A percentile compares a stretch with the other conserved stretches of the same genome.
Conservation (phyloP, 805 yeast genomes). For the Cyberlindnera maclurae region DNA sequence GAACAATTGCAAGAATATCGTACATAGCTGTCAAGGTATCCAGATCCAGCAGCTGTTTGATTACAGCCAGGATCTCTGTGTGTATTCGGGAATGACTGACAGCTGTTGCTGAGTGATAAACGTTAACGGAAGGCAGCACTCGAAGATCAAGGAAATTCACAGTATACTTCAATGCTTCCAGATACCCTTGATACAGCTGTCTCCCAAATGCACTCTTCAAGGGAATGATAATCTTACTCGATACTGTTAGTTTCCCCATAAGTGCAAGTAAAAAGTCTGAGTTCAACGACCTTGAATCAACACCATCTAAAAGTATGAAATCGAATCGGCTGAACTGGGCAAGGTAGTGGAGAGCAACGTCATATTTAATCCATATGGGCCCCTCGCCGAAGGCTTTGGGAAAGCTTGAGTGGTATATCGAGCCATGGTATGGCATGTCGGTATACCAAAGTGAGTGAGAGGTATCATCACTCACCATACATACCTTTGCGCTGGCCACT, state of each 20-base stretch:
- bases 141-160: conserved; percentile 1
- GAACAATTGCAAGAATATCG: conserved; percentile 7
- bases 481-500: background rate
- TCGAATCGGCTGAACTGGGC: conserved; percentile 3
- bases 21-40: conserved; percentile 3
- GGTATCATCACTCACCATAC: conserved; percentile 2
- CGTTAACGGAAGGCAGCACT: conserved; percentile 1
- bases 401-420: conserved; percentile 1
- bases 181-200: background rate
- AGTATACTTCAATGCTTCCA: background rate
- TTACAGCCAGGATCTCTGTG: conserved; percentile 1
- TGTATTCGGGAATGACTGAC: background rate
- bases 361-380: conserved; percentile 4
- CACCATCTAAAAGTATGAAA: conserved; percentile 7
- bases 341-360: conserved; percentile 4
- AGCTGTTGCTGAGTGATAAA: conserved; percentile 3
- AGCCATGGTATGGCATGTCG: background rate
- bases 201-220: conserved; percentile 2
- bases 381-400: background rate
- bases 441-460: background rate
- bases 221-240: conserved; percentile 6
- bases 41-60: background rate
- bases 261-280: conserved; percentile 9
- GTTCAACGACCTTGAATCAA: conserved; percentile 7
- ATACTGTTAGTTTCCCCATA: background rate